A percentile compares a stretch with the other conserved stretches of the same genome.
Evolutionary conservation across 805 yeast genomes (phyloP).

Genomic region (Isabelozyma gotoi): DNA sequence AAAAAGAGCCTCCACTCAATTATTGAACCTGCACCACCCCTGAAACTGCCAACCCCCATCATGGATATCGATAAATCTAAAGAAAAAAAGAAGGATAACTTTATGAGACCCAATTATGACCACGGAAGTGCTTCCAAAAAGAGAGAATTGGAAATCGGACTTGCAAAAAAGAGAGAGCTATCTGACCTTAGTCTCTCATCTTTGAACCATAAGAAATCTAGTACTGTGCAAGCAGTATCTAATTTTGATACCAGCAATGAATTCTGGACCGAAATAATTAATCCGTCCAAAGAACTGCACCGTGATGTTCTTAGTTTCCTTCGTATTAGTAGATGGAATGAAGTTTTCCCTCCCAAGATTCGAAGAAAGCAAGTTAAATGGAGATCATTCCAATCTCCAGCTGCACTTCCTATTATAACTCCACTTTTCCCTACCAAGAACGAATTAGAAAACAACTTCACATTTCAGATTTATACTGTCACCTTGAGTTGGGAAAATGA

Average conservation of each 20-base stretch:
- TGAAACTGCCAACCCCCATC: not conserved
- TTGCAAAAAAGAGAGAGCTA: slow-evolving; percentile 13
- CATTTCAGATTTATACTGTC: slow-evolving; percentile 82
- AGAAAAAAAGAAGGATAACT: not conserved
- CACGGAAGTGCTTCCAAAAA: slow-evolving; percentile 1
- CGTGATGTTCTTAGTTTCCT: slow-evolving; percentile 54
- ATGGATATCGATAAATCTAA: too few relatives aligned
- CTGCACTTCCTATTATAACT: slow-evolving; percentile 82
- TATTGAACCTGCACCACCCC: too few relatives aligned
- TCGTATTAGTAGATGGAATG: slow-evolving; percentile 86
- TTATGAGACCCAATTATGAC: not conserved
- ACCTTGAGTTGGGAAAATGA: slow-evolving; percentile 60
- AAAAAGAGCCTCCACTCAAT: not conserved
- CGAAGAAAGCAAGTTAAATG: slow-evolving; percentile 76
- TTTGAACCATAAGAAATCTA: not conserved
- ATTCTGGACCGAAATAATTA: slow-evolving; percentile 42
- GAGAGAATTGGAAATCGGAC: slow-evolving; percentile 1
- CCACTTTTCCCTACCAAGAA: slow-evolving; percentile 69
- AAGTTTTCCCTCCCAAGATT: slow-evolving; percentile 76
- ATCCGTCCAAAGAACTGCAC: slow-evolving; percentile 72
- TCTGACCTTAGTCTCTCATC: not conserved
- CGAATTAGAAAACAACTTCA: slow-evolving; percentile 71
- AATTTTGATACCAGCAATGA: slow-evolving; percentile 1
- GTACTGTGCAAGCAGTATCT: not conserved
- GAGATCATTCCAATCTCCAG: slow-evolving; percentile 92